Evolutionary conservation across 2,329 filamentous ascomycete species (phyloP), one percentile per base, ranked within the genome.

Genomic region (Sporothrix protearum): DNA sequence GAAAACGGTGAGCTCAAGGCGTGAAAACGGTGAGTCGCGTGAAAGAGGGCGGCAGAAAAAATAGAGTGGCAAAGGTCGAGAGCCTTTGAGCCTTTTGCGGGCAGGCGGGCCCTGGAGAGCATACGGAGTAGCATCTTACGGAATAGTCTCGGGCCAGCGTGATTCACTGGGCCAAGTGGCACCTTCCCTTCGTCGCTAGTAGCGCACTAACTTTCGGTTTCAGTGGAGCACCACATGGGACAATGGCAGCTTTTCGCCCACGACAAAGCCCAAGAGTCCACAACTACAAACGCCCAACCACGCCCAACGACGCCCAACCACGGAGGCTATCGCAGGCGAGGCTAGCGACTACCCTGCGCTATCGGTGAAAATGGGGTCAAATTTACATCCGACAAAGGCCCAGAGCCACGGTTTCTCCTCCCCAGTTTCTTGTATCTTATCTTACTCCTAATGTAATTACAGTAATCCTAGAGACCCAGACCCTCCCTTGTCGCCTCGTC

Each of bases 161-260:
- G 30, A 39, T 36, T 39, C 30, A 36, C 28, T 25, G 36, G 42
- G 14, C 36, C 59, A 63, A 63, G 59, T 63, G 59, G 59, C 59
- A 63, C 59, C n/a, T 19, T 59, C 30, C 55, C n/a, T n/a, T n/a
- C 3, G 6, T 25, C 49, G 7, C 8, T 53, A 53, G 49, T 28
- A 36, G 55, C 59, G 22, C 36, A 47, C 36, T 33, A 61, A 22
- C 10, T 14, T 14, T 6, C 61, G 12, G 30, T 19, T 66, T 0
- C 61, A 49, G 61, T 33, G 61, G 61, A 49, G 39, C 42, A 25
- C 61, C 61, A 25, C 61, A 42, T 66, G 61, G 61, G 22, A 66
- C 47, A 66, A 49, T 45, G n/a, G 36, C 36, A 42, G 59, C n/a
- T 63, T 25, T 42, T 22, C 49, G 25, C 49, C 49, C 9, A 22